Evolutionary conservation across 2,329 filamentous ascomycete species (phyloP), one percentile per base, ranked within the genome.

Genomic region (Neonectria ditissima): DNA sequence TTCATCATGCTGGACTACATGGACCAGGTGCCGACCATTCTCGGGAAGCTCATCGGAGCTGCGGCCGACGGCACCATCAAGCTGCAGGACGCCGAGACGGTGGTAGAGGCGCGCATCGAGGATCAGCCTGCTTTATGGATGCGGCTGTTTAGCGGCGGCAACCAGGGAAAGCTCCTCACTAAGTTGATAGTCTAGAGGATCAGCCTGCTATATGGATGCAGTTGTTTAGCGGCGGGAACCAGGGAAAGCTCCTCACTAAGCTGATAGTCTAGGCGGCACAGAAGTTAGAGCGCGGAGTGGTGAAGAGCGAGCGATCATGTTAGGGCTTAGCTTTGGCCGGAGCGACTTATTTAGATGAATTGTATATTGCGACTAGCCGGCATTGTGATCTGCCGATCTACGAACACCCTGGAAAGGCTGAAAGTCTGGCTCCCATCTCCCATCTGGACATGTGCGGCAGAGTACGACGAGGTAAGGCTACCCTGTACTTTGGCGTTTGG

Each of bases 1-100:
- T 75, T 75, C 51, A 74, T 75, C 16, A 73, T 75, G 73, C 62
- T 75, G 20, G 73, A 75, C 44, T 74, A 73, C 22, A 70, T 74
- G 68, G 73, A 75, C 34, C 70, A 74, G 67, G 63, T 73, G 18
- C 72, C 73, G 2, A 66, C 61, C 1, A 73, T 74, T 16, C 65
- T 75, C 1, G 62, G 62, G 11, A 68, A 75, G 67, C 65, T 75
- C 4, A 74, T 75, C n/a, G 67, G 69, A 6, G 73, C 73, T 34
- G 65, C 69, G n/a, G 73, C 69, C 1, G 71, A 73, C 9, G 72
- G 73, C 7, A 64, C 66, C 10, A 73, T 75, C 48, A 74, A 71
- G 66, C 50, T 75, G 9, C 59, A 71, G 8, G 34, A 68, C 51
- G 61, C 65, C 0, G 73, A 75, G 63, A 74, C 73, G 0, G 65